Conservation (phyloP, 2,329 filamentous ascomycete species). For the Aureobasidium sp. region DNA sequence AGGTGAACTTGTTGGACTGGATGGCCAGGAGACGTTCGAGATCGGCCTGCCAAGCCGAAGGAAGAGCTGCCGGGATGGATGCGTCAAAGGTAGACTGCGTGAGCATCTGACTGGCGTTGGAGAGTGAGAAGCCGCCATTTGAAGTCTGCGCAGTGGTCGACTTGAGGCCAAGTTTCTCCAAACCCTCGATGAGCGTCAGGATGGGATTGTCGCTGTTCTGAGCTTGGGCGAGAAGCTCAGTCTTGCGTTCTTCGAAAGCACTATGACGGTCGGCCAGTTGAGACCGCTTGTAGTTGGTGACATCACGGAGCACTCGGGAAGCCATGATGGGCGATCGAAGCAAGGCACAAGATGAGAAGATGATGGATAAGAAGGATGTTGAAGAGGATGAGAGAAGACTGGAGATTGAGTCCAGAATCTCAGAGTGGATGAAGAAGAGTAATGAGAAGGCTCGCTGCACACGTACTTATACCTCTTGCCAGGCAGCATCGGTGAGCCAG, state of each 20-base stretch:
- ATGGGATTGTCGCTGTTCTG: not conserved
- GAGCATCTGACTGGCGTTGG: conserved; percentile 11
- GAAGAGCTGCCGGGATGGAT: conserved; percentile 11
- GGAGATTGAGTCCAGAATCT: conserved; percentile 2
- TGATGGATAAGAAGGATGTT: not conserved
- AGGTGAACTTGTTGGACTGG: conserved; percentile 36
- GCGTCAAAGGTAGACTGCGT: conserved; percentile 12
- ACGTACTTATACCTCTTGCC: conserved; percentile 7
- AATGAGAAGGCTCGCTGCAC: not conserved
- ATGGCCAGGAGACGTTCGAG: conserved; percentile 33
- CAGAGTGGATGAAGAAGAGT: not conserved
- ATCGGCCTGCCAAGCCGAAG: conserved; percentile 13
- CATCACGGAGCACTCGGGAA: conserved; percentile 13
- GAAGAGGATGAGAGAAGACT: not conserved
- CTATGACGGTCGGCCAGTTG: conserved; percentile 4
- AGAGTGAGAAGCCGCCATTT: not conserved
- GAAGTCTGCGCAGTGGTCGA: not conserved
- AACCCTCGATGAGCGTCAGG: conserved; percentile 5
- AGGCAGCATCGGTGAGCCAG: not conserved
- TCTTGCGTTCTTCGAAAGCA: conserved; percentile 7
- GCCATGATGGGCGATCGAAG: conserved; percentile 11
- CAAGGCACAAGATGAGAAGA: not conserved
- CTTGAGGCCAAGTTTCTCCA: conserved; percentile 14
- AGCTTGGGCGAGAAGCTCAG: not conserved
- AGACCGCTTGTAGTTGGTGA: conserved; percentile 14